Evolutionary conservation across 495 filamentous ascomycete species (phyloP).

Genomic region (Penicillium alfredii): DNA sequence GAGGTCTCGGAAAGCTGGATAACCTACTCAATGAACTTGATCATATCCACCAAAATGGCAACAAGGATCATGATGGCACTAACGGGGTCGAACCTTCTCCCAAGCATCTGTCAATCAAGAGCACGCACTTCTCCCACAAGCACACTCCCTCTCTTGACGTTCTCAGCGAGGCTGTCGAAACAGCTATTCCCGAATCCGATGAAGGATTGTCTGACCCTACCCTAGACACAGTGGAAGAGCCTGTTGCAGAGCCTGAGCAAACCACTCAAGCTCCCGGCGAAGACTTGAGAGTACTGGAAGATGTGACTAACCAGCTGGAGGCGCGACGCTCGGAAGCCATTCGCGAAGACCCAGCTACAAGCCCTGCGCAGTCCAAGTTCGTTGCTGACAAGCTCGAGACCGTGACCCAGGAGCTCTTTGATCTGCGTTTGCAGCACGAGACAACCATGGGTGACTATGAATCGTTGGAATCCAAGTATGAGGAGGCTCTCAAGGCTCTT

Average conservation of each 20-base stretch:
- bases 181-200: slow-evolving; percentile 51
- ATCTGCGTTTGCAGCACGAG: slow-evolving; percentile 87
- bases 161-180: slow-evolving; percentile 45
- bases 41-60: slow-evolving; percentile 61
- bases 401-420: slow-evolving; percentile 87
- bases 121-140: slow-evolving; percentile 21
- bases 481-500: slow-evolving; percentile 75
- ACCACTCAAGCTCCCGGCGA: slow-evolving; percentile 6
- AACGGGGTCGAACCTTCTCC: slow-evolving; percentile 18
- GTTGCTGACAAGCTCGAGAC: slow-evolving; percentile 90
- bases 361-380: slow-evolving; percentile 75
- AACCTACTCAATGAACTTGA: slow-evolving; percentile 87
- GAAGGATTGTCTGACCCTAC: slow-evolving; percentile 47
- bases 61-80: slow-evolving; percentile 29
- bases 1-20: slow-evolving; percentile 91
- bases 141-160: slow-evolving; percentile 41
- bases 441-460: slow-evolving; percentile 74
- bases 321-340: slow-evolving; percentile 16
- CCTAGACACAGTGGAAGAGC: slow-evolving; percentile 40
- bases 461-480: slow-evolving; percentile 79
- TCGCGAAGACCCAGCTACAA: slow-evolving; percentile 40
- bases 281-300: slow-evolving; percentile 32
- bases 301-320: slow-evolving; percentile 26
- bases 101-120: slow-evolving; percentile 11
- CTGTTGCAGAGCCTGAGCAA: slow-evolving; percentile 13